Conservation (phyloP, 257 asterid genomes). For the Perilla frutescens region DNA sequence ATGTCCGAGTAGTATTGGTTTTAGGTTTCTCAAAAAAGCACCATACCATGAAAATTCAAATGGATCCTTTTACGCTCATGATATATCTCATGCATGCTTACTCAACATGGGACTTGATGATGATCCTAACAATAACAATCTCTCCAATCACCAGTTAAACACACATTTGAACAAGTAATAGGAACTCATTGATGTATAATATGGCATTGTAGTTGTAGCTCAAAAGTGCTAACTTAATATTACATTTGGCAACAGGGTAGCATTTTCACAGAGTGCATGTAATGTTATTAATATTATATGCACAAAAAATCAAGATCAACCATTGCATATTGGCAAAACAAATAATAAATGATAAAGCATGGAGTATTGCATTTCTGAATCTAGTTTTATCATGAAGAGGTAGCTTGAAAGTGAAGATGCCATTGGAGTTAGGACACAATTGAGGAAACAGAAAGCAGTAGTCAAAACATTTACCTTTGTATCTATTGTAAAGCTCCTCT, state of each 20-base stretch:
- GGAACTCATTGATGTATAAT: constrained; percentile 2
- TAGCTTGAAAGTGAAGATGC: constrained; percentile 26
- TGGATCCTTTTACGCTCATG: too few species aligned
- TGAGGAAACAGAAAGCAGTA: background rate
- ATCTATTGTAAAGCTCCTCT: constrained; percentile 94
- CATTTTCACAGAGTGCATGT: background rate
- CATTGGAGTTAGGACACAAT: background rate
- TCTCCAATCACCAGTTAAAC: too few species aligned
- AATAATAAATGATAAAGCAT: background rate
- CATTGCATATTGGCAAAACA: constrained; percentile 9
- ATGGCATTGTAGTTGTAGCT: background rate
- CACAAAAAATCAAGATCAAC: constrained; percentile 8
- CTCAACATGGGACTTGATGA: too few species aligned
- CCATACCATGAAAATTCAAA: too few species aligned
- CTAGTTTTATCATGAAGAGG: constrained; percentile 17
- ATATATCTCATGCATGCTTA: too few species aligned
- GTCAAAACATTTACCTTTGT: constrained; percentile 64
- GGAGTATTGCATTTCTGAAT: background rate
- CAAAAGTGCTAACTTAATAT: background rate
- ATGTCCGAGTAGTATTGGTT: too few species aligned
- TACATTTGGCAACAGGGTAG: background rate
- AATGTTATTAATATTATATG: background rate
- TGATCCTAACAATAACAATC: too few species aligned
- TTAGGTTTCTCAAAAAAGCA: too few species aligned
- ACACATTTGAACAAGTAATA: background rate